Base-by-base conservation (phyloP, 768 basidiomycete species). In the Trametopsis cervina region DNA sequence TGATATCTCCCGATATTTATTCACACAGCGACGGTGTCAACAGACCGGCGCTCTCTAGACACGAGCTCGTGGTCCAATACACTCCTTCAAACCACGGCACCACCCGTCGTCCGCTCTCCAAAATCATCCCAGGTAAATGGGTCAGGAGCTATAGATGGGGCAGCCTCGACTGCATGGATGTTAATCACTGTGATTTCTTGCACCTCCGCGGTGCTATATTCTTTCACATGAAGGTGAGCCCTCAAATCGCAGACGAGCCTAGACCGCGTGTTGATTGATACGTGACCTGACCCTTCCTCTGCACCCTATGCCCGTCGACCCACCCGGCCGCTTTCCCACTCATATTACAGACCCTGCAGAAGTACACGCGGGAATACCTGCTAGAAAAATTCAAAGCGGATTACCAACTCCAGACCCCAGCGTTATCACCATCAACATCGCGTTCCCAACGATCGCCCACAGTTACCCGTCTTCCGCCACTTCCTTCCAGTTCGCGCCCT, bases 131-230 rank as follows among this genome's bases (percentile, higher is more conserved):
- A 37, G 82, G 81, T 44, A 83, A 80, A 63, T 88, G 82, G 63
- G 67, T 76, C 38, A 77, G 90, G 46, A 74, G 64, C 55, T 92
- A 88, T 65, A 78, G 89, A 40, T 94, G 91, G 91, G 91, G 91
- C 22, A 74, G 69, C 54, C 72, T 93, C 57, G 85, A 91, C 61
- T 83, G 89, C 40, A 69, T 91, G 56, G 85, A 93, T 64, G 74
- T 77, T 17, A 74, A 65, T 33, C 90, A 94, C 57, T 83, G 81
- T 59, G 92, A 95, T 65, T 93, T 94, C 64, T 58, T 83, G 26
- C 65, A 79, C 33, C 76, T 95, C 48, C 80, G 88, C 49, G 74
- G 76, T 24, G 88, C 87, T 41, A 78, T 95, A 54, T 84, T 92
- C 61, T 87, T 88, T 61, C 87, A 89, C 63, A 87, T 92, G 83